Percentiles rank a stretch among this genome's conserved stretches.
phyloP scores from a whole-genome alignment of 1,139 yeast genomes.

The Geotrichum siamense region DNA sequence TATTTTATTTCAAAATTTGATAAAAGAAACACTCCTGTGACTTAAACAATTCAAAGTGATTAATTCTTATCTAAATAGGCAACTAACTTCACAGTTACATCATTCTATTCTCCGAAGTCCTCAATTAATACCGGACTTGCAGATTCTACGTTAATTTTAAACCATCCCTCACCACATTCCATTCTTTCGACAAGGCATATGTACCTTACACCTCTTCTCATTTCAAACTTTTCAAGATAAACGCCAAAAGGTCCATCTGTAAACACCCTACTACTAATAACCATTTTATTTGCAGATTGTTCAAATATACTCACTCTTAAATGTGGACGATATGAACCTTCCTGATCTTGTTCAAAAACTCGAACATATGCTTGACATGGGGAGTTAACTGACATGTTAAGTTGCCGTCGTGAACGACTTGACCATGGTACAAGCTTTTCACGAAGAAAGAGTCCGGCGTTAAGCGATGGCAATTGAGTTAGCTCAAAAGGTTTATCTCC shows the following conservation, averaged over 20 bases:
- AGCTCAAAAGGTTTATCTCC: slow-evolving; percentile 21
- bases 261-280: slow-evolving; percentile 40
- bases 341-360: slow-evolving; percentile 2
- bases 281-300: slow-evolving; percentile 20
- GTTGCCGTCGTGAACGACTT: slow-evolving; percentile 20
- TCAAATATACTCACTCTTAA: slow-evolving; percentile 31
- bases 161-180: slow-evolving; percentile 29
- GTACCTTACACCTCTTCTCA: slow-evolving; percentile 18
- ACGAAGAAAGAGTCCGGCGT: slow-evolving; percentile 24
- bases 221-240: slow-evolving; percentile 34
- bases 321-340: slow-evolving; percentile 24
- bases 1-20: too few relatives aligned
- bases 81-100: too few relatives aligned
- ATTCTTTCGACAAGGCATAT: slow-evolving; percentile 27
- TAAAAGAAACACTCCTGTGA: too few relatives aligned
- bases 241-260: slow-evolving; percentile 42
- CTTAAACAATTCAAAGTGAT: too few relatives aligned
- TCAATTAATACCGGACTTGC: slow-evolving; percentile 20
- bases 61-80: too few relatives aligned
- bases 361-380: slow-evolving; percentile 16
- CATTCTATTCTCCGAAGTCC: too few relatives aligned
- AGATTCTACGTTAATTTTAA: slow-evolving; percentile 21
- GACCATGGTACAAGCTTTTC: slow-evolving; percentile 21
- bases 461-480: slow-evolving; percentile 21
- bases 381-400: slow-evolving; percentile 14